A percentile compares a stretch with the other conserved stretches of the same genome.
These are phyloP conservation scores for Pseudocercospora crystallina DNA, from an alignment of 2,329 filamentous ascomycete genomes.

Conservation along the genomic window DNA sequence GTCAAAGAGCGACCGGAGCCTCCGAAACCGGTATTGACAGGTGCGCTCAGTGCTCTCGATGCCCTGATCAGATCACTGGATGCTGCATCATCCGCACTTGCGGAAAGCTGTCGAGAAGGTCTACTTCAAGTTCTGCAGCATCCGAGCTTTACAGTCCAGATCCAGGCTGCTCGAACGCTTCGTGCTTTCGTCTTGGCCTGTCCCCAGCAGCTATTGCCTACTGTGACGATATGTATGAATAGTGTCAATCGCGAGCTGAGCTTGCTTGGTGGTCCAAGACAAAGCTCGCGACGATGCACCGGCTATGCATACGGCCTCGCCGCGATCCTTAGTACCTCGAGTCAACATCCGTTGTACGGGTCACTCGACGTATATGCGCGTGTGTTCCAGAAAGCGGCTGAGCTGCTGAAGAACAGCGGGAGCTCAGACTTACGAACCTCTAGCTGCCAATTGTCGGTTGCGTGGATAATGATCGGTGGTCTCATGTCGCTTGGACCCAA, in stretches of 20 bases:
- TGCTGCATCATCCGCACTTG: slow-evolving; percentile 75
- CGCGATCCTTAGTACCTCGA: slow-evolving; percentile 85
- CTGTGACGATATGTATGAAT: slow-evolving; percentile 94
- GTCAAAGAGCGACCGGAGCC: slow-evolving; percentile 86
- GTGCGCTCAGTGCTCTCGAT: slow-evolving; percentile 74
- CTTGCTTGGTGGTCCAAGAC: slow-evolving; percentile 70
- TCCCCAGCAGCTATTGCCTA: slow-evolving; percentile 85
- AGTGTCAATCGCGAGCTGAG: slow-evolving; percentile 84
- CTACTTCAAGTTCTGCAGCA: slow-evolving; percentile 89
- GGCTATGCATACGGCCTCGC: slow-evolving; percentile 91
- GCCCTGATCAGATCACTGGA: slow-evolving; percentile 78
- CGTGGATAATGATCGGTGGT: slow-evolving; percentile 95
- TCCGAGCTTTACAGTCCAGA: slow-evolving; percentile 92
- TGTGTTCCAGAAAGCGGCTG: slow-evolving; percentile 86
- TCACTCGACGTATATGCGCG: slow-evolving; percentile 94
- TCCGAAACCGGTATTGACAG: slow-evolving; percentile 79
- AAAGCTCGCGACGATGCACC: slow-evolving; percentile 78
- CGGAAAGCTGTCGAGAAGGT: slow-evolving; percentile 81
- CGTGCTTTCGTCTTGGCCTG: slow-evolving; percentile 86
- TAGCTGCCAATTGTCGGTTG: slow-evolving; percentile 93
- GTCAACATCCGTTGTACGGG: slow-evolving; percentile 83
- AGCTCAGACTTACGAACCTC: slow-evolving; percentile 88
- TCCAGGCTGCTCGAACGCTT: slow-evolving; percentile 82
- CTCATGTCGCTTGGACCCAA: slow-evolving; percentile 95
- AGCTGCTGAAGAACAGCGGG: slow-evolving; percentile 85